phyloP scores from a whole-genome alignment of 140 eudicot species.

The Senecio squalidus region DNA sequence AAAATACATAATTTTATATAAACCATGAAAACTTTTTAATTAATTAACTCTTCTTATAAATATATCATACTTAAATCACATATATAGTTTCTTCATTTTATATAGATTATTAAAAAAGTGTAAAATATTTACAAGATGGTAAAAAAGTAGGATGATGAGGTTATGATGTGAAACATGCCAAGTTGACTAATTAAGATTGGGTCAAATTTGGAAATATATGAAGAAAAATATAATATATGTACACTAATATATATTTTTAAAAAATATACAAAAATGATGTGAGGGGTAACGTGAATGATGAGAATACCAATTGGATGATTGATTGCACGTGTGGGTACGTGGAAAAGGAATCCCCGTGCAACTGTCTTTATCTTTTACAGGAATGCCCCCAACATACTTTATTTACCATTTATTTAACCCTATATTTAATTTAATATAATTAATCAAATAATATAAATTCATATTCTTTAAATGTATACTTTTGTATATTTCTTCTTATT shows the following conservation, averaged over 20 bases:
- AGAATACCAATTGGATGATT: constrained; percentile 33
- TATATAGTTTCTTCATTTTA: no score
- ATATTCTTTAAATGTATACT: neutral
- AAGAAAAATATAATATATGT: no score
- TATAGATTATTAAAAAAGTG: neutral
- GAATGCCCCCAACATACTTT: constrained; percentile 30
- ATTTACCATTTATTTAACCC: neutral
- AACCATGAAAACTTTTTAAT: no score
- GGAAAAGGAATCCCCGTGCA: constrained; percentile 45
- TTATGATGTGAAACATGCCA: constrained; percentile 23
- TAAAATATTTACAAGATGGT: neutral
- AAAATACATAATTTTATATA: no score
- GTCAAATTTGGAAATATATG: constrained; percentile 31
- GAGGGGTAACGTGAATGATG: constrained; percentile 28
- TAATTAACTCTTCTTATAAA: no score
- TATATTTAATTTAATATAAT: neutral
- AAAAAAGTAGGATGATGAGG: constrained; percentile 5
- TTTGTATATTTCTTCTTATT: constrained; percentile 3
- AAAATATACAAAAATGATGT: no score
- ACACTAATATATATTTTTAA: neutral
- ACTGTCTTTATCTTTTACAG: constrained; percentile 36
- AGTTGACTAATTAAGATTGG: constrained; percentile 21
- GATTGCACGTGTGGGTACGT: constrained; percentile 46
- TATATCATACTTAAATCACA: no score
- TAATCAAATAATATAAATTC: neutral